Percentiles rank a stretch among this genome's conserved stretches.
phyloP scores from a whole-genome alignment of 345 rosid genomes.

The Odontarrhena argentea region DNA sequence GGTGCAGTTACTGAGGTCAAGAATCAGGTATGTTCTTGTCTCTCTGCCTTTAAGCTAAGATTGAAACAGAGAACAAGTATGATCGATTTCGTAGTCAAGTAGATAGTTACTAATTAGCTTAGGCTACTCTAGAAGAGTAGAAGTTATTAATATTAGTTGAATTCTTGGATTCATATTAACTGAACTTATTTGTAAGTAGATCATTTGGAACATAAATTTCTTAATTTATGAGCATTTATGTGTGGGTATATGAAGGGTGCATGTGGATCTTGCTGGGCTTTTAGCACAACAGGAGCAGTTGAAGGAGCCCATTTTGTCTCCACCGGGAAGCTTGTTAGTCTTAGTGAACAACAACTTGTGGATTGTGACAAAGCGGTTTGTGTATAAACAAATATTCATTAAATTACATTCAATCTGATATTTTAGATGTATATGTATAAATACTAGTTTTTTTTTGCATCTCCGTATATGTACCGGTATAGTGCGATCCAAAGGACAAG shows the following conservation, averaged over 20 bases:
- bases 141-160: neutral
- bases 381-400: neutral
- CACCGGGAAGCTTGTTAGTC: conserved; percentile 78
- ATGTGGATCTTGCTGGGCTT: conserved; percentile 98
- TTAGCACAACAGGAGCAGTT: conserved; percentile 82
- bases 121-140: neutral
- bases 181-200: neutral
- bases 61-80: neutral
- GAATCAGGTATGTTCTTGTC: conserved; percentile 58
- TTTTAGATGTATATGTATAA: neutral
- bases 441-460: neutral
- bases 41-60: neutral
- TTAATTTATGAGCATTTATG: neutral
- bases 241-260: conserved; percentile 53
- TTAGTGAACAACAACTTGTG: conserved; percentile 93
- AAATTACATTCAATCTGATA: neutral
- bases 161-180: neutral
- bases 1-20: conserved; percentile 91
- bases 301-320: conserved; percentile 85
- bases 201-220: neutral
- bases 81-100: neutral
- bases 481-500: conserved; percentile 75
- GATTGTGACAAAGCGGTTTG: conserved; percentile 74
- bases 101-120: neutral
- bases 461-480: neutral